A percentile compares a stretch with the other conserved stretches of the same genome.
phyloP scores from a whole-genome alignment of 2,329 filamentous ascomycete genomes.

The Zasmidium angulare region DNA sequence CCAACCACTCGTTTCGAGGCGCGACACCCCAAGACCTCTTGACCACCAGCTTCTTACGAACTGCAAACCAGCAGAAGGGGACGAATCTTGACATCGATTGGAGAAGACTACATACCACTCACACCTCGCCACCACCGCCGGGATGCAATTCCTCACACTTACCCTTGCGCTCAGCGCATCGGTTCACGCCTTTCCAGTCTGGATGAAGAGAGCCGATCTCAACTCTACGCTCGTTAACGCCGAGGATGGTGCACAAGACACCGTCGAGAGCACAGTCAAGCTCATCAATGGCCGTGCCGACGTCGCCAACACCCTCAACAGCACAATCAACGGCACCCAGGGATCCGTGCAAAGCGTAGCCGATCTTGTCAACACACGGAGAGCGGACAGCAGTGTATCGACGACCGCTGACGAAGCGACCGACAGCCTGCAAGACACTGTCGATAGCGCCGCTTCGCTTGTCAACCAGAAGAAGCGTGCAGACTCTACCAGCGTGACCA shows the following conservation, averaged over 20 bases:
- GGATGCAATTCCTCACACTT: neutral
- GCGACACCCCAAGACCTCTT: neutral
- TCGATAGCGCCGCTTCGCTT: neutral
- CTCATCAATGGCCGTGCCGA: neutral
- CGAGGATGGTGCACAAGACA: neutral
- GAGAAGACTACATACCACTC: neutral
- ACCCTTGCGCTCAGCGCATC: neutral
- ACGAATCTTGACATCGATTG: neutral
- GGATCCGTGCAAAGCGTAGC: neutral
- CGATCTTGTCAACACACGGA: neutral
- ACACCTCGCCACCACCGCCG: neutral
- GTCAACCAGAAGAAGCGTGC: neutral
- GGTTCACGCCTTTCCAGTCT: neutral
- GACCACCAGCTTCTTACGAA: neutral
- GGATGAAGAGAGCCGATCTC: neutral
- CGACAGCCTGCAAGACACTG: neutral
- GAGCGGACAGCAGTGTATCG: neutral
- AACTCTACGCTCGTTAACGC: neutral
- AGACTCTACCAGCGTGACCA: neutral
- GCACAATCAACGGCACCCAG: neutral
- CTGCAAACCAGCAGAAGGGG: neutral
- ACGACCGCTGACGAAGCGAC: neutral
- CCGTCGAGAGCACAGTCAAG: neutral
- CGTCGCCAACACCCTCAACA: neutral
- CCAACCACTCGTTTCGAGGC: neutral